Evolutionary conservation across 345 rosid genomes (phyloP).

Genomic region (Eucalyptus erythrocorys): DNA sequence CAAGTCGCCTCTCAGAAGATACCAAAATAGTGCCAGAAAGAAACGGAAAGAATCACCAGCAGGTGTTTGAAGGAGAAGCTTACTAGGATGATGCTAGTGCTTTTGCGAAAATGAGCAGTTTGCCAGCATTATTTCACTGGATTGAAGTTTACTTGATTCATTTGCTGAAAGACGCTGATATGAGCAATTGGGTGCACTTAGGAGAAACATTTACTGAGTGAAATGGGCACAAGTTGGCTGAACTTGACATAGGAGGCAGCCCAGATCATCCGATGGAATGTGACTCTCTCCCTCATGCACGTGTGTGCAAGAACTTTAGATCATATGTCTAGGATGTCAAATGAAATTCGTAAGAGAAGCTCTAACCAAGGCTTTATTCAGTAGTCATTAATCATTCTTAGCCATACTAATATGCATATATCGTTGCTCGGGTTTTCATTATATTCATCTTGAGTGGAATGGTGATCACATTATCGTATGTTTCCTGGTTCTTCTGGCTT

Average conservation of each 20-base stretch:
- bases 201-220: not conserved
- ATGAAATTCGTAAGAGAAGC: not conserved
- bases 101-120: not conserved
- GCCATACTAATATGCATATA: not conserved
- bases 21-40: not conserved
- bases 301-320: not conserved
- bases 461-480: not conserved
- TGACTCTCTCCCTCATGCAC: not conserved
- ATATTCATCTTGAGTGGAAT: not conserved
- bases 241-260: not conserved
- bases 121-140: not conserved
- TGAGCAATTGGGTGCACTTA: not conserved
- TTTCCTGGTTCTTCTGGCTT: not conserved
- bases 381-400: not conserved
- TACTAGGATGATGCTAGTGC: not conserved
- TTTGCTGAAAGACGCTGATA: not conserved
- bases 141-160: not conserved
- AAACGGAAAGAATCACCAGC: not conserved
- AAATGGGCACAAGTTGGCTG: not conserved
- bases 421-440: not conserved
- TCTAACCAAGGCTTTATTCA: not conserved
- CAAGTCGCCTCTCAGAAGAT: not conserved
- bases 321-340: not conserved
- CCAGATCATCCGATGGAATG: not conserved
- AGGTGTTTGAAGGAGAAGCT: not conserved